These are phyloP conservation scores for Cryptosporidium muris DNA, from an alignment of 169 alveolate genomes.

Conservation along the genomic window DNA sequence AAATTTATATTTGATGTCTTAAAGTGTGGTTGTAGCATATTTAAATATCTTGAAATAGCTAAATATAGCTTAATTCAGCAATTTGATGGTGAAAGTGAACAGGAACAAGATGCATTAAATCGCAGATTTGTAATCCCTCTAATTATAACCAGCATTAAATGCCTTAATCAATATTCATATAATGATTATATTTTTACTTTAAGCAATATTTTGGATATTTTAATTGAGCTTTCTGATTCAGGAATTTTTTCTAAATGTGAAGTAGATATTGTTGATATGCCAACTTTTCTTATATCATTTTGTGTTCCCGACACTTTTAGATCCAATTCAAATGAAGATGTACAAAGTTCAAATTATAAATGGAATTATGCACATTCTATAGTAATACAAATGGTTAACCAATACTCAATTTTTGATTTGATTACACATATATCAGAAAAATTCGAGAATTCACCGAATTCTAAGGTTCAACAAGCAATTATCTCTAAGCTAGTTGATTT, in stretches of 20 bases:
- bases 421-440: neutral
- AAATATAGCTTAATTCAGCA: neutral
- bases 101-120: conserved; percentile 59
- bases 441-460: too few species aligned
- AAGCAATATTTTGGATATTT: neutral
- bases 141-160: conserved; percentile 20
- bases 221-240: too few species aligned
- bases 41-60: neutral
- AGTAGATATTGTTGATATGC: too few species aligned
- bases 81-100: conserved; percentile 6
- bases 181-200: conserved; percentile 20
- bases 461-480: too few species aligned
- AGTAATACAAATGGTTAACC: conserved; percentile 21
- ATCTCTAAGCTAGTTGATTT: too few species aligned
- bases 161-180: conserved; percentile 36
- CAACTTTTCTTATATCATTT: too few species aligned
- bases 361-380: too few species aligned
- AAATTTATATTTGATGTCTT: conserved; percentile 22
- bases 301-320: too few species aligned
- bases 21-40: neutral
- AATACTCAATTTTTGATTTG: conserved; percentile 32
- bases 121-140: conserved; percentile 41
- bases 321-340: too few species aligned
- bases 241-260: too few species aligned
- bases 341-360: too few species aligned